These are phyloP conservation scores for Aspergillus pseudoviridinutans DNA, from an alignment of 2,329 filamentous ascomycete genomes.

Conservation along the genomic window DNA sequence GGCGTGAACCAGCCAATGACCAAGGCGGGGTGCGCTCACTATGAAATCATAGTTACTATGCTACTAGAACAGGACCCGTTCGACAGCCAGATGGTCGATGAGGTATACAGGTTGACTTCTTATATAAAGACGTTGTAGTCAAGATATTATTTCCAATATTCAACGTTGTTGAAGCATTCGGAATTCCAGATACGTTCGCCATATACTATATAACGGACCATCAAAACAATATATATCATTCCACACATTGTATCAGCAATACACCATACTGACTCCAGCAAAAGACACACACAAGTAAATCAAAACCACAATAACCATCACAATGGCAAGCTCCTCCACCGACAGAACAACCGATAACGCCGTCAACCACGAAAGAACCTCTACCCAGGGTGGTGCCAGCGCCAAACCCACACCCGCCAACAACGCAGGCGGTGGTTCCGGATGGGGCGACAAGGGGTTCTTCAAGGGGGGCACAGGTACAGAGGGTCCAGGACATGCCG, in stretches of 20 bases:
- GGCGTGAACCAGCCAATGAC: neutral
- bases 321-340: slow-evolving; percentile 9
- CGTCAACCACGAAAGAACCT: slow-evolving; percentile 10
- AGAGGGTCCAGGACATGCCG: slow-evolving; percentile 22
- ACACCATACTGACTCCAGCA: neutral
- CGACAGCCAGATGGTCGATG: neutral
- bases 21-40: neutral
- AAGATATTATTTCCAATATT: neutral
- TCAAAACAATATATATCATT: neutral
- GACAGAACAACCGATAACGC: neutral
- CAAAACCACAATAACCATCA: neutral
- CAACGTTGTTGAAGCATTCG: neutral
- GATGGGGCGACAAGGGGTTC: slow-evolving; percentile 21
- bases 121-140: neutral
- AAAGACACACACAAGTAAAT: neutral
- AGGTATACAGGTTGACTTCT: neutral
- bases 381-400: slow-evolving; percentile 23
- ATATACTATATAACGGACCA: neutral
- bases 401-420: slow-evolving; percentile 27
- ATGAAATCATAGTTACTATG: neutral
- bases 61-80: neutral
- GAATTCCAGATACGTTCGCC: neutral
- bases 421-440: slow-evolving; percentile 18
- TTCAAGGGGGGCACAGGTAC: slow-evolving; percentile 14
- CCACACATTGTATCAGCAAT: neutral